These are phyloP conservation scores for Triticum urartu DNA, from an alignment of 176 grass and related monocot genomes.

Conservation along the genomic window DNA sequence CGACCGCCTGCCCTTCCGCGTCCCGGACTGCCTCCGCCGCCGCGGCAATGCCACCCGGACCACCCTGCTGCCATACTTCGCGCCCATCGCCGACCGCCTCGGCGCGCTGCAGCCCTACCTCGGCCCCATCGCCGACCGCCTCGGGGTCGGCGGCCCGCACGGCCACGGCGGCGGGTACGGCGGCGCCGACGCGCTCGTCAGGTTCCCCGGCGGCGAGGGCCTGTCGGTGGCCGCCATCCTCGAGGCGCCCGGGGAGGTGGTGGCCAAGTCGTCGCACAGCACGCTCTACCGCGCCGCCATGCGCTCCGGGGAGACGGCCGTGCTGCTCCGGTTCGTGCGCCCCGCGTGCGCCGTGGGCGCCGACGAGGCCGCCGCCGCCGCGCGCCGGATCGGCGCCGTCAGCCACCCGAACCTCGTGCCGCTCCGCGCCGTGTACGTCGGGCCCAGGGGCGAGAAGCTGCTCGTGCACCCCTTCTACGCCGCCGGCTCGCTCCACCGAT, in stretches of 20 bases:
- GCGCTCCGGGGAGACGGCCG: conserved; percentile 41
- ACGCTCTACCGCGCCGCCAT: conserved; percentile 86
- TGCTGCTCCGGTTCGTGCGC: conserved; percentile 86
- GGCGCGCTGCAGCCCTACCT: conserved; percentile 51
- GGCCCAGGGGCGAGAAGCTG: conserved; percentile 88
- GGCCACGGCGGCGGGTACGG: neutral
- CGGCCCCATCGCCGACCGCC: conserved; percentile 44
- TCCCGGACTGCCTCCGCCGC: conserved; percentile 49
- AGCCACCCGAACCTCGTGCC: conserved; percentile 84
- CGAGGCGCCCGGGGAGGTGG: conserved; percentile 90
- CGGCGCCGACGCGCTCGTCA: conserved; percentile 50
- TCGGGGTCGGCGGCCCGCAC: conserved; percentile 24
- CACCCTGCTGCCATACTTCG: conserved; percentile 54
- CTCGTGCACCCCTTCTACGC: conserved; percentile 88
- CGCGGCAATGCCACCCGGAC: neutral
- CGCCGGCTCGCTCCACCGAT: conserved; percentile 72
- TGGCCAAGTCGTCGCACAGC: conserved; percentile 84
- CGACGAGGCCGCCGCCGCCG: conserved; percentile 60
- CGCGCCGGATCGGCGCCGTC: conserved; percentile 49
- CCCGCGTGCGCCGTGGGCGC: conserved; percentile 57
- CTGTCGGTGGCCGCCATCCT: conserved; percentile 75
- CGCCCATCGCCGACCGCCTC: conserved; percentile 56
- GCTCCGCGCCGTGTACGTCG: conserved; percentile 73
- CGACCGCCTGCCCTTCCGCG: conserved; percentile 27
- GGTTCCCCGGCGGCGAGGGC: conserved; percentile 77